Base-by-base conservation (phyloP, 108 stramenopile species). In the Nitzschia inconspicua region DNA sequence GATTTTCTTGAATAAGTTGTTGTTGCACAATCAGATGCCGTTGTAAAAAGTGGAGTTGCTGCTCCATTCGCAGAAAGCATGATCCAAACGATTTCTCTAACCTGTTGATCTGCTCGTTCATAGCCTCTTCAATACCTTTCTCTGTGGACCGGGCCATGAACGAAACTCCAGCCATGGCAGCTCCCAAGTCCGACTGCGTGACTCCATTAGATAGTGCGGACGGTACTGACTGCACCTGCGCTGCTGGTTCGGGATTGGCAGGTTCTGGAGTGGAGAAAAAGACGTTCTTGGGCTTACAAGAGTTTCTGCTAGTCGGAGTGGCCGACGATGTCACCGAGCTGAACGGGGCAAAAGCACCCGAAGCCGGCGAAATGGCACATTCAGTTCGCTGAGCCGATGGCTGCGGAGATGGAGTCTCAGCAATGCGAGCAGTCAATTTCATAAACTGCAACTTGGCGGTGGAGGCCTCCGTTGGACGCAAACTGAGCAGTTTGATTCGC, bases 131-230 rank as follows among this genome's bases (percentile, higher is more conserved):
- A 26, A 72, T 64, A 0, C 31, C 34, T 19, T 60, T 44, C 56
- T 73, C 63, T 25, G 64, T 60, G 20, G 49, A 28, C 27, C 65
- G 37, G 14, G 65, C 72, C 53, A 73, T 47, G n/a, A 73, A 60
- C 24, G 72, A 73, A 29, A 73, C 31, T 35, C 59, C 47, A 20
- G 72, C 59, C 72, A 73, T 73, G 65, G 65, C 72, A 11, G 72
- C 64, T 14, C 72, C 72, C 11, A 73, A 44, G 47, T 73, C 72
- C 4, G 29, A 35, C 50, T 65, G 59, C 7, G 64, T 56, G 9
- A 73, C 18, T 2, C 5, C 23, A 1, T 29, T 28, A 2, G 46
- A 14, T 25, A 27, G 2, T 5, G 49, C 8, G 11, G 47, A 30
- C 0, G 23, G 22, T 52, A 50, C 41, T n/a, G 16, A 36, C 7